Percentiles rank a stretch among this genome's conserved stretches.
Evolutionary conservation across 2,329 filamentous ascomycete genomes (phyloP).

Genomic region (Penicillium sp.): DNA sequence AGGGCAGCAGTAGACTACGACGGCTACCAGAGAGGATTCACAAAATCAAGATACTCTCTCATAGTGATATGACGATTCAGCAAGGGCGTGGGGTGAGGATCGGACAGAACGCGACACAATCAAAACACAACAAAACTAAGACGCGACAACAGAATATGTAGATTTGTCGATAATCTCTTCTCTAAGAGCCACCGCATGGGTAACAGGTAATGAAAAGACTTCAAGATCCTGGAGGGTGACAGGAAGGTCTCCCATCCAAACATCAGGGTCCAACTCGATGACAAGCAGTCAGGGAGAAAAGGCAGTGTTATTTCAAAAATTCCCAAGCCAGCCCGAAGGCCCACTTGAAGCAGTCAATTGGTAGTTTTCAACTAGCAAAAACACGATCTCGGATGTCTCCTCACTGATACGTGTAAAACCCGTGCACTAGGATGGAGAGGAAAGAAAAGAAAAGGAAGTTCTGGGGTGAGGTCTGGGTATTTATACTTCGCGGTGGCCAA

Average conservation of each 20-base stretch:
- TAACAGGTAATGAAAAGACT: conserved; percentile 42
- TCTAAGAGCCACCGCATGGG: conserved; percentile 38
- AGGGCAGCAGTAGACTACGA: too few relatives aligned
- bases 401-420: conserved; percentile 82
- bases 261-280: conserved; percentile 17
- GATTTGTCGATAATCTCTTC: too few relatives aligned
- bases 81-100: too few relatives aligned
- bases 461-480: not conserved
- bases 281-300: conserved; percentile 23
- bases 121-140: too few relatives aligned
- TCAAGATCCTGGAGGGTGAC: conserved; percentile 9
- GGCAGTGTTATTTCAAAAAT: conserved; percentile 65
- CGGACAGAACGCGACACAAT: too few relatives aligned
- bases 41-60: too few relatives aligned
- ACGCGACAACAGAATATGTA: too few relatives aligned
- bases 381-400: conserved; percentile 82
- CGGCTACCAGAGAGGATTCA: too few relatives aligned
- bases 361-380: conserved; percentile 92
- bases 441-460: conserved; percentile 34
- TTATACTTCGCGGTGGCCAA: too few relatives aligned
- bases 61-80: too few relatives aligned
- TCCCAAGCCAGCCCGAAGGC: conserved; percentile 66
- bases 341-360: conserved; percentile 72
- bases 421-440: conserved; percentile 50
- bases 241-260: conserved; percentile 2